phyloP scores from a whole-genome alignment of 805 yeast species.

The Starmerella geochares region DNA sequence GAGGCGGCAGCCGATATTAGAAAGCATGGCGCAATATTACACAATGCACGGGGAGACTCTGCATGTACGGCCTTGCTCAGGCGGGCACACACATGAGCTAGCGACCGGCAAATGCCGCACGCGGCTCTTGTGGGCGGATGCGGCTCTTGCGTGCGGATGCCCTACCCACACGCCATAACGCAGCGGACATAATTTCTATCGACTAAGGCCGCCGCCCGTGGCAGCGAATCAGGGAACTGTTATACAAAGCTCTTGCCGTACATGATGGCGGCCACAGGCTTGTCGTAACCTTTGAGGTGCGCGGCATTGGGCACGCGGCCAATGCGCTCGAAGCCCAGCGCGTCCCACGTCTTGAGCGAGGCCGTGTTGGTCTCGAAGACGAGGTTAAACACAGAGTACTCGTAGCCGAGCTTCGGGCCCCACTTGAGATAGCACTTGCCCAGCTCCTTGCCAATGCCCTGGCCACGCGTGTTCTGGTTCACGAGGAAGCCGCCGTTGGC shows the following conservation, averaged over 20 bases:
- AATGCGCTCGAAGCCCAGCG: conserved; percentile 66
- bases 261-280: conserved; percentile 64
- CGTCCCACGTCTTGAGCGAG: conserved; percentile 71
- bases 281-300: conserved; percentile 49
- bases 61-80: too few relatives aligned
- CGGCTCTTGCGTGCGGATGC: too few relatives aligned
- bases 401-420: conserved; percentile 73
- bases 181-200: too few relatives aligned
- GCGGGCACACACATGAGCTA: too few relatives aligned
- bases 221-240: background rate
- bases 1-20: background rate
- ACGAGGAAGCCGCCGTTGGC: conserved; percentile 86
- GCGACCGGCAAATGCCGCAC: too few relatives aligned
- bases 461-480: conserved; percentile 47
- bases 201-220: too few relatives aligned
- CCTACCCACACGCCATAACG: too few relatives aligned
- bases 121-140: too few relatives aligned
- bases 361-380: conserved; percentile 76
- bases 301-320: conserved; percentile 73
- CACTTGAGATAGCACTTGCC: conserved; percentile 56
- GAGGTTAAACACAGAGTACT: conserved; percentile 74
- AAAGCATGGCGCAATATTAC: background rate
- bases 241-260: conserved; percentile 52
- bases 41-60: too few relatives aligned
- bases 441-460: conserved; percentile 57